These are phyloP conservation scores for Euphorbia pulcherrima DNA, from an alignment of 345 rosid genomes.

Conservation along the genomic window DNA sequence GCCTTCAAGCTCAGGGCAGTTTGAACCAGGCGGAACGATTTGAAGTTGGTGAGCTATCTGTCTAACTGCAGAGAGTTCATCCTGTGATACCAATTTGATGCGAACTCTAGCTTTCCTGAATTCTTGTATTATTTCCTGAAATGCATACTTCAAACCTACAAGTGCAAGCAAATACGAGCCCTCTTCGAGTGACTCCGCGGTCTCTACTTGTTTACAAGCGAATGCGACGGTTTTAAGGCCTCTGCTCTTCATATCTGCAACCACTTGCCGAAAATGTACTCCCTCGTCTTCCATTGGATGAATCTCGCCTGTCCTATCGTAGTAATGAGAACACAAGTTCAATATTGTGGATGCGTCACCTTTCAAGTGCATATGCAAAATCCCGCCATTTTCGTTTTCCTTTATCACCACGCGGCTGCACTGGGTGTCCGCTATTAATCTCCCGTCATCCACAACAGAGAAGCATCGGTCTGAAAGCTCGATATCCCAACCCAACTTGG, in stretches of 20 bases:
- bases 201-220: slow-evolving; percentile 27
- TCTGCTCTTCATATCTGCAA: slow-evolving; percentile 21
- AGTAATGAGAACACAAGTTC: slow-evolving; percentile 24
- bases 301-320: slow-evolving; percentile 13
- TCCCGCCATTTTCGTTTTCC: slow-evolving; percentile 8
- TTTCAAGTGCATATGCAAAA: slow-evolving; percentile 21
- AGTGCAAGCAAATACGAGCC: slow-evolving; percentile 19
- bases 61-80: too few relatives aligned
- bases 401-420: slow-evolving; percentile 12
- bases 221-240: slow-evolving; percentile 24
- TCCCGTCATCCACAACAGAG: slow-evolving; percentile 1
- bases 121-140: not conserved
- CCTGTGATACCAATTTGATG: too few relatives aligned
- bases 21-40: too few relatives aligned
- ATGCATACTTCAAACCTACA: slow-evolving; percentile 18
- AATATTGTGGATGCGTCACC: slow-evolving; percentile 25
- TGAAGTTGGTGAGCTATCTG: too few relatives aligned
- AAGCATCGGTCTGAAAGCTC: slow-evolving; percentile 7
- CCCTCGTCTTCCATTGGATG: not conserved
- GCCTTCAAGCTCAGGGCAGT: too few relatives aligned
- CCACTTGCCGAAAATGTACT: slow-evolving; percentile 7
- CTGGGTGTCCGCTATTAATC: not conserved
- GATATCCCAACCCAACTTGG: slow-evolving; percentile 9
- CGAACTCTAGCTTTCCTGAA: not conserved
- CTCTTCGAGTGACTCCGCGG: slow-evolving; percentile 2